Evolutionary conservation across 2,329 filamentous ascomycete genomes (phyloP), one percentile per base, ranked within the genome.

Genomic region (Phyllosticta capitalensis): DNA sequence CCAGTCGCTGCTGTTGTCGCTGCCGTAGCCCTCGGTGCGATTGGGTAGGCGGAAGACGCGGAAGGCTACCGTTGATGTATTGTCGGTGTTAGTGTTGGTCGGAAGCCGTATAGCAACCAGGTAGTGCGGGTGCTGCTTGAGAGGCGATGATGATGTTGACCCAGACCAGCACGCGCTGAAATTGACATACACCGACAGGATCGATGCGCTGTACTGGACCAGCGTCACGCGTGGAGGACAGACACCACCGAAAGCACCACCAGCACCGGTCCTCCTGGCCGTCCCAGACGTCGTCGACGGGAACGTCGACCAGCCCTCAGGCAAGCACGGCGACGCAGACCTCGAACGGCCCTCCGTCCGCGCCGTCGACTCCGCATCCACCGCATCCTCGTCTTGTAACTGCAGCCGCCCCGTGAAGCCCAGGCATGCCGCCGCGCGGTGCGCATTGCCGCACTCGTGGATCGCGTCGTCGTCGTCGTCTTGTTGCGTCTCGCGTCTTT

Each of bases 161-260:
- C 6, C 14, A n/a, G 38, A 45, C 12, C 9, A 14, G 17, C 10
- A 17, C 4, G 38, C 17, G 38, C 38, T 45, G 38, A 45, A 45
- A 14, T 45, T 45, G 38, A 45, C 14, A 14, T 45, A 45, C 12
- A 45, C 12, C 38, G 38, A 45, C 38, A 45, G 38, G 38, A 45
- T 45, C 17, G 38, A n/a, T 1, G 38, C 17, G 38, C 38, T 45
- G 38, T n/a, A 45, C 12, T 45, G 38, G 14, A 45, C 38, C 38
- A 45, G 38, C 38, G 38, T 45, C 38, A 45, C 38, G 6, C 38
- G 38, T 87, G 74, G 24, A 89, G 69, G n/a, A n/a, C n/a, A n/a
- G n/a, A n/a, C n/a, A n/a, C n/a, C n/a, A n/a, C n/a, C n/a, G n/a
- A n/a, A n/a, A n/a, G n/a, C n/a, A n/a, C n/a, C n/a, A n/a, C n/a